phyloP scores from a whole-genome alignment of 2,329 filamentous ascomycete genomes.

The Colletotrichum euphorbiae region DNA sequence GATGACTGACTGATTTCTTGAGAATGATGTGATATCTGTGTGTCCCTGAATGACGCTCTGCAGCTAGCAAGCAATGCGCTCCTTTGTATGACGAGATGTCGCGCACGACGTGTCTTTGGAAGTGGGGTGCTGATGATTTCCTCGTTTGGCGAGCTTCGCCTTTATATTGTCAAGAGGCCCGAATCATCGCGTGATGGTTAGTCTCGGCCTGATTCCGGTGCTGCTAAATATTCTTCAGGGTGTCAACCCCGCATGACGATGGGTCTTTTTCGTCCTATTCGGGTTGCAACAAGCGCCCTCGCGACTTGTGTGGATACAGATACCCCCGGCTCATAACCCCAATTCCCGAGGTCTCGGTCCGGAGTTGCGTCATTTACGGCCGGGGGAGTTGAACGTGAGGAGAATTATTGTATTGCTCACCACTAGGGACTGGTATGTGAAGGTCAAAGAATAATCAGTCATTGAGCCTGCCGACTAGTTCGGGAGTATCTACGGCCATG shows the following conservation, averaged over 20 bases:
- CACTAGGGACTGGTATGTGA: too few relatives aligned
- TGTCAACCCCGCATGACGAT: constrained; percentile 25
- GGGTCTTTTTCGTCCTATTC: constrained; percentile 3
- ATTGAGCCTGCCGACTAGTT: too few relatives aligned
- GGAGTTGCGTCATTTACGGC: constrained; percentile 3
- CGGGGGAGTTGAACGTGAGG: not conserved
- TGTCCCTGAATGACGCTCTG: not conserved
- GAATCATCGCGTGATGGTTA: not conserved
- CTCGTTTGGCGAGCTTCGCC: constrained; percentile 8
- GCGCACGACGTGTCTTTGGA: not conserved
- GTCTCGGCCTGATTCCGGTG: constrained; percentile 29
- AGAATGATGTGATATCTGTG: not conserved
- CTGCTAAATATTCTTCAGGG: constrained; percentile 20
- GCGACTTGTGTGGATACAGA: constrained; percentile 10
- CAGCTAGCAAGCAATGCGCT: not conserved
- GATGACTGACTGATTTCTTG: not conserved
- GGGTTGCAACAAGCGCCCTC: constrained; percentile 18
- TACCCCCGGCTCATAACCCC: not conserved
- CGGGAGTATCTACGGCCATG: not conserved
- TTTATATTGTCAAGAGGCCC: not conserved
- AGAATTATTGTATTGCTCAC: too few relatives aligned
- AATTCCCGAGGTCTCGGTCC: constrained; percentile 1
- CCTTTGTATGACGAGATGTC: constrained; percentile 12
- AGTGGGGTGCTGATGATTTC: constrained; percentile 22
- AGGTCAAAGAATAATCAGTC: too few relatives aligned